Evolutionary conservation across 768 basidiomycete genomes (phyloP), one percentile per base, ranked within the genome.

Genomic region (Macrolepiota dolichaula): DNA sequence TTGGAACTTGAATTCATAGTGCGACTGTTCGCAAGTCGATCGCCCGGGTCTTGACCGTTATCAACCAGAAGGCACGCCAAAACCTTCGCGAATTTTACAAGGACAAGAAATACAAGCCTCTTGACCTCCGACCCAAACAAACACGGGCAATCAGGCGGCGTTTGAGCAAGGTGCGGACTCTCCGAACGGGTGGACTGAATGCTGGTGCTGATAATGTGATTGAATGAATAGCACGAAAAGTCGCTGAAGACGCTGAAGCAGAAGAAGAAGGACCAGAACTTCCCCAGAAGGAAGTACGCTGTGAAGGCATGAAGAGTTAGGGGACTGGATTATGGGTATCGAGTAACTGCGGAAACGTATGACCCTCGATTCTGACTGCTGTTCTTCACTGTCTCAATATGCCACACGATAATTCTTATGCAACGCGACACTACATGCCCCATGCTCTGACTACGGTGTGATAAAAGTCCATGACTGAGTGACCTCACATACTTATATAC

Each of bases 11-110:
- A 5, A 47, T 53, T 44, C 17, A 19, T 61, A 99, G 97, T 78
- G 86, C 89, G 76, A 84, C 91, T 67, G 94, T 98, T 76, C 96
- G 97, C 84, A 98, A 98, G 81, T 96, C 94, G 66, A 93, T 99
- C 73, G 97, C 97, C 65, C 94, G 97, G 59, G 96, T 98, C 67
- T 76, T 98, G 79, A 99, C 97, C 47, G 95, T 98, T 70, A 96
- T 91, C 84, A 98, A 97, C 89, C 91, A 94, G 76, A 99, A 99
- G 80, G 88, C 89, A 68, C 92, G 96, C 68, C 91, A 94, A 81
- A 94, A 95, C 79, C 87, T 97, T 67, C 92, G 94, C 59, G 96
- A 98, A 76, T 94, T 88, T 83, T 98, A 98, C 92, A 96, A 96
- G 85, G 79, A 82, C 76, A 96, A 96, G 87, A 96, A 93, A 74